phyloP scores from a whole-genome alignment of 495 filamentous ascomycete genomes.

The Penicillium coprophilum region DNA sequence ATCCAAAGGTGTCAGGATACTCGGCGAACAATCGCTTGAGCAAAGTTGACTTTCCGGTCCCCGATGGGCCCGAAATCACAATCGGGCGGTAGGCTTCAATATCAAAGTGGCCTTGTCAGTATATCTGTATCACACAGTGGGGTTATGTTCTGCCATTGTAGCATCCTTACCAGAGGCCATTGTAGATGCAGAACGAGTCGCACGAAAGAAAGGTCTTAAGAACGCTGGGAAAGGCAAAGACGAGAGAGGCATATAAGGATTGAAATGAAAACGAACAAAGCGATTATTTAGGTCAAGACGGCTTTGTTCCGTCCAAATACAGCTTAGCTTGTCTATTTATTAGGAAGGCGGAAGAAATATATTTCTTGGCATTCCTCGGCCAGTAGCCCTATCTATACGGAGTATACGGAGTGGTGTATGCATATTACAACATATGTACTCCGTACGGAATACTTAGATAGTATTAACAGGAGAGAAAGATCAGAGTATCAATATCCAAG shows the following conservation, averaged over 20 bases:
- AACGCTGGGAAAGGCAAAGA: constrained; percentile 11
- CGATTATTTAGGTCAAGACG: background rate
- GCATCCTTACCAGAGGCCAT: constrained; percentile 35
- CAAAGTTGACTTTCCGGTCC: constrained; percentile 86
- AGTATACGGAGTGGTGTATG: too few relatives aligned
- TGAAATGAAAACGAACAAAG: background rate
- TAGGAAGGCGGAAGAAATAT: background rate
- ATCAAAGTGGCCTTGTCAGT: background rate
- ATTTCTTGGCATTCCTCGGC: background rate
- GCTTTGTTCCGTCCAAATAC: background rate
- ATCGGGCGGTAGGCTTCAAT: constrained; percentile 6
- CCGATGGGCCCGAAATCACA: constrained; percentile 64
- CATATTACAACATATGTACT: too few relatives aligned
- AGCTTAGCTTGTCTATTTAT: background rate
- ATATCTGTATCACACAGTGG: background rate
- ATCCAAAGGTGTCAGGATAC: constrained; percentile 73
- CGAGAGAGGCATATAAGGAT: constrained; percentile 27
- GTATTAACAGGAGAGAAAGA: background rate
- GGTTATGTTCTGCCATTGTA: background rate
- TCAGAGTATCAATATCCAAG: constrained; percentile 2
- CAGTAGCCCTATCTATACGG: too few relatives aligned
- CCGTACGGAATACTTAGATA: too few relatives aligned
- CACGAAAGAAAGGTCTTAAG: background rate
- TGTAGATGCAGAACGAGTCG: constrained; percentile 12
- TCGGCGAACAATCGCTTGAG: constrained; percentile 67